phyloP scores from a whole-genome alignment of 1,284 basidiomycete genomes.

The Sporisorium reilianum region DNA sequence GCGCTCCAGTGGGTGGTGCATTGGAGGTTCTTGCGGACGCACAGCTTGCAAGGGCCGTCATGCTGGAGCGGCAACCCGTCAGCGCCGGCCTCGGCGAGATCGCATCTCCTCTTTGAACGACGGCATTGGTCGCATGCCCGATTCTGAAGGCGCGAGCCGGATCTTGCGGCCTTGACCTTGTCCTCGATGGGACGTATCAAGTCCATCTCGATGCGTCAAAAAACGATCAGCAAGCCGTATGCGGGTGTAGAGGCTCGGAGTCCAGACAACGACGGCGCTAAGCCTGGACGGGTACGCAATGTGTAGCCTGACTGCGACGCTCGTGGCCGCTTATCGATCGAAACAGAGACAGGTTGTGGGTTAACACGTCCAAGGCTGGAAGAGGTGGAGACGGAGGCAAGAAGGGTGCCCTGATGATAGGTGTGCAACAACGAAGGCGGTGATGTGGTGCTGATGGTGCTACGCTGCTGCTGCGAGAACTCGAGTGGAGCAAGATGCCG shows the following conservation, averaged over 20 bases:
- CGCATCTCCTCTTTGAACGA: conserved; percentile 45
- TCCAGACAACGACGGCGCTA: not conserved
- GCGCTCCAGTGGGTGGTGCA: conserved; percentile 49
- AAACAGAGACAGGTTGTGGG: not conserved
- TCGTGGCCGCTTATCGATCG: not conserved
- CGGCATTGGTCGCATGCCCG: conserved; percentile 51
- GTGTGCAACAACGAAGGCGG: not conserved
- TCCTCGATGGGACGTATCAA: conserved; percentile 32
- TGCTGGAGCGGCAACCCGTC: conserved; percentile 44
- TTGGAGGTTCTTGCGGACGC: conserved; percentile 46
- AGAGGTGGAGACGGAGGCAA: not conserved
- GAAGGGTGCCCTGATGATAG: not conserved
- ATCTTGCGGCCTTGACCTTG: conserved; percentile 38
- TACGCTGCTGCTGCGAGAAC: not conserved
- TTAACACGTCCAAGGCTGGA: no score
- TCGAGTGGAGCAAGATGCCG: not conserved
- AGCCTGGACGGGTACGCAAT: not conserved
- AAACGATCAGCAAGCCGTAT: not conserved
- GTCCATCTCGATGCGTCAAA: conserved; percentile 22
- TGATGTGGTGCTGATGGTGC: not conserved
- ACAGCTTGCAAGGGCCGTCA: conserved; percentile 43
- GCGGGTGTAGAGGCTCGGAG: not conserved
- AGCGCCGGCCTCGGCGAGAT: conserved; percentile 40
- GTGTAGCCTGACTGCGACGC: not conserved
- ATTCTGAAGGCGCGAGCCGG: conserved; percentile 49